phyloP scores from a whole-genome alignment of 1,284 basidiomycete species.

The Abortiporus biennis region DNA sequence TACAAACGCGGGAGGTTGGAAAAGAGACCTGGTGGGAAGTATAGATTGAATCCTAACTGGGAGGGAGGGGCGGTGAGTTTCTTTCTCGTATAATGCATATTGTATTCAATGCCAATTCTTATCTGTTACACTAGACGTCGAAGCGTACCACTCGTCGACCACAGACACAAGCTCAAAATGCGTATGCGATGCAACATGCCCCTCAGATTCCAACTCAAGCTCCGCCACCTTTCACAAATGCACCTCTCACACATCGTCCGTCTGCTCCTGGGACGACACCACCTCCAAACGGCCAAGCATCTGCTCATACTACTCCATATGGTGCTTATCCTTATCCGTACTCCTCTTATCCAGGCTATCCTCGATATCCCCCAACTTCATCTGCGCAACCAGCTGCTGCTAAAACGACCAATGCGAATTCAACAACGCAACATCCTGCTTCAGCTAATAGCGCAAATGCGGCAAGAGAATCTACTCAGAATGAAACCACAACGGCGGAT shows the following conservation, averaged over 20 bases:
- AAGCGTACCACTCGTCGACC: slow-evolving; percentile 63
- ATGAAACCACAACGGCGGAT: slow-evolving; percentile 9
- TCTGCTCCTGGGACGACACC: slow-evolving; percentile 11
- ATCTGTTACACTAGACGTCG: slow-evolving; percentile 42
- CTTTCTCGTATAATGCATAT: neutral
- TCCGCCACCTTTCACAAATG: slow-evolving; percentile 56
- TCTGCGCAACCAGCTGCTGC: no score
- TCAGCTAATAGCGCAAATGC: slow-evolving; percentile 1
- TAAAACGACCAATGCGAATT: neutral
- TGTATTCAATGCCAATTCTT: neutral
- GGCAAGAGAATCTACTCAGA: neutral
- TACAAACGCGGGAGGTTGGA: slow-evolving; percentile 70
- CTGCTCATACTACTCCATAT: slow-evolving; percentile 9
- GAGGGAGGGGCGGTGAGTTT: slow-evolving; percentile 69
- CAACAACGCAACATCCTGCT: slow-evolving; percentile 3
- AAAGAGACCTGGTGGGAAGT: slow-evolving; percentile 64
- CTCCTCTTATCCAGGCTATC: slow-evolving; percentile 3
- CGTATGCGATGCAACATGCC: slow-evolving; percentile 27
- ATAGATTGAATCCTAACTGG: slow-evolving; percentile 66
- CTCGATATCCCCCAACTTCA: slow-evolving; percentile 3
- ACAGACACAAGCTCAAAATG: no score
- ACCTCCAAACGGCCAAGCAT: slow-evolving; percentile 9
- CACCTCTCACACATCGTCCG: slow-evolving; percentile 38
- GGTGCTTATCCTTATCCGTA: slow-evolving; percentile 6
- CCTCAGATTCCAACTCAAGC: slow-evolving; percentile 23